Base-by-base conservation (phyloP, 2,329 filamentous ascomycete species). In the Dactylellina parvicollis region DNA sequence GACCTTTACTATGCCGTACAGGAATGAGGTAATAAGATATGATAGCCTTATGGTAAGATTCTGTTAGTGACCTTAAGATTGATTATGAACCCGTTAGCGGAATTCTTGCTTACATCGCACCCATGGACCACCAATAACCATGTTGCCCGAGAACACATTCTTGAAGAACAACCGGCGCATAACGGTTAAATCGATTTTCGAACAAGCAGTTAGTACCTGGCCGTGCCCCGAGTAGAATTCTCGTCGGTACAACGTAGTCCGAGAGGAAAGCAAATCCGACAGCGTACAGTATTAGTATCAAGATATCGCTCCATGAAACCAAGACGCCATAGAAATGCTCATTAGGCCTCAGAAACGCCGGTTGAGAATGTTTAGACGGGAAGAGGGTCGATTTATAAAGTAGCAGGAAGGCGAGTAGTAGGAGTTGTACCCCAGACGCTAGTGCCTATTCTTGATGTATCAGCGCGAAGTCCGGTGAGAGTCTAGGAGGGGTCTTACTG, bases 61-160 rank as follows among this genome's bases (percentile, higher is more conserved):
- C 20, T 3, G 46, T 50, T 32, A 50, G 46, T 5, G n/a, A 50
- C 9, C 30, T 5, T 50, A 50, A 8, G 18, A 50, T 38, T 14
- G 16, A 38, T 38, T 38, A 12, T 5, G 40, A 16, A 20, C 30
- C 5, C 30, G 5, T 34, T 5, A 44, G 40, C 40, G 40, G 26
- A 50, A 10, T 50, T 50, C 46, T 30, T 14, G 20, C 46, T 50
- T 30, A 50, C 46, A 50, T 50, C 18, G 46, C 46, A 50, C 46
- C 22, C 46, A 50, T 50, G 14, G 22, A 50, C 46, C 46, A 50
- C 46, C 46, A 50, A 22, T 50, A 50, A 20, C 46, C 46, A 16
- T 50, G 46, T n/a, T 50, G 46, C 5, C 22, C 46, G 46, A 50
- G 46, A 24, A 50, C 46, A 22, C 46, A 28, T n/a, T 50, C 46